Conservation (phyloP, 2,329 filamentous ascomycete genomes). For the Aspergillus alliaceus region DNA sequence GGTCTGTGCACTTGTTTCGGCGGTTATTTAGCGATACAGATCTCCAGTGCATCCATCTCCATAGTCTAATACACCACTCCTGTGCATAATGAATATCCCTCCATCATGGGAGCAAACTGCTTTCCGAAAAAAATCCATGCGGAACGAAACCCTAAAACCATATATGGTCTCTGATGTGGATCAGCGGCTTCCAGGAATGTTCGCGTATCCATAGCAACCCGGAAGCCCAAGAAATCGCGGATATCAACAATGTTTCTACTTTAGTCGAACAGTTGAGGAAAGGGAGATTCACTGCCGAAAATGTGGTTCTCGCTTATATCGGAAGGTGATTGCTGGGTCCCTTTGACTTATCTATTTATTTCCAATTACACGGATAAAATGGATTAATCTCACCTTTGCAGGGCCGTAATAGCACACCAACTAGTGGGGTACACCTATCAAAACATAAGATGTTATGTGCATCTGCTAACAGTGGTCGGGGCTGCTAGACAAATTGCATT, state of each 20-base stretch:
- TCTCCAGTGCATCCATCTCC: neutral
- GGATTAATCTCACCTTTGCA: conserved; percentile 2
- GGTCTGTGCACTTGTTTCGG: neutral
- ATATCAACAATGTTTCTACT: conserved; percentile 27
- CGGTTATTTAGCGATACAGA: neutral
- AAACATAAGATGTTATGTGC: neutral
- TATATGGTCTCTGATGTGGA: conserved; percentile 29
- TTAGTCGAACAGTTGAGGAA: conserved; percentile 21
- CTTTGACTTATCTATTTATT: neutral
- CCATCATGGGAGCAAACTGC: conserved; percentile 33
- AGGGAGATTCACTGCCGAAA: conserved; percentile 29
- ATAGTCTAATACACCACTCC: neutral
- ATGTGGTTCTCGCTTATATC: conserved; percentile 33
- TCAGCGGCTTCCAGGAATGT: conserved; percentile 22
- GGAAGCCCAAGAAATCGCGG: conserved; percentile 28
- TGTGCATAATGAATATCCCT: conserved; percentile 18
- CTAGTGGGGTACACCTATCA: conserved; percentile 15
- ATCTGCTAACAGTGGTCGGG: neutral
- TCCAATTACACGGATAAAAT: too few species aligned
- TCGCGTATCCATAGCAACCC: conserved; percentile 24
- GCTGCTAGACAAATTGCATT: conserved; percentile 35
- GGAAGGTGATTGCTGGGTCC: conserved; percentile 25
- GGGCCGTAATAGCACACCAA: conserved; percentile 32
- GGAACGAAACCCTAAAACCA: conserved; percentile 28
- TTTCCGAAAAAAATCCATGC: conserved; percentile 24